Base-by-base conservation (phyloP, 805 yeast genomes). In the Wickerhamia fluorescens region DNA sequence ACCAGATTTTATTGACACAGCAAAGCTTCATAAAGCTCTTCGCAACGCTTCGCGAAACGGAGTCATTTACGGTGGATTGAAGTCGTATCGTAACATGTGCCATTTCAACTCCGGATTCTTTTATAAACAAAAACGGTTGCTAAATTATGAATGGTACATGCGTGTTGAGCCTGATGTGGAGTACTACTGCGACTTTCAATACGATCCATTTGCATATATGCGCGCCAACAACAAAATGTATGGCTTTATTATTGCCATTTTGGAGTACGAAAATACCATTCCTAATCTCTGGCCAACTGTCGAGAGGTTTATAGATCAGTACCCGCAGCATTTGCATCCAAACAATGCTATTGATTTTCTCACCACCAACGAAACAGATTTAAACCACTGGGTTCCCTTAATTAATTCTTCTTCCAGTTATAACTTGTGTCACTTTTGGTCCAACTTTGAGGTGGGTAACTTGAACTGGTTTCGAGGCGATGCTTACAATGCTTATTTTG, bases 91-190 rank as follows among this genome's bases (percentile, higher is more conserved):
- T 29, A 73, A 71, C 47, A 75, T 75, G 82, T 82, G 94, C 51
- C 75, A 86, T 25, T 82, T 75, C 56, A 79, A 80, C 52, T 67
- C 79, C 6, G 92, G 92, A 1, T 59, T 57, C 35, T 75, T 73
- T 43, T 74, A 64, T 49, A 60, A 61, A 26, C 61, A 73, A 36
- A 60, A 63, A 17, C 57, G 60, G 24, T 41, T 75, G 30, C 31
- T 52, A 14, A 43, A 63, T 17, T 73, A 69, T 45, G 73, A 66
- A 25, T 75, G 75, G 60, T 70, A 71, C 34, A 74, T 76, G 64
- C 49, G 82, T 41, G 76, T 75, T 5, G 82, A 75, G 40, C 80
- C 80, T 1, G 71, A 71, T 27, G 71, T 74, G 14, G 61, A 62
- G 37, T 66, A 69, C 39, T 56, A 65, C 47, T 74, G 81, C 53